Conservation (phyloP, 345 rosid species). For the Populus deltoides region DNA sequence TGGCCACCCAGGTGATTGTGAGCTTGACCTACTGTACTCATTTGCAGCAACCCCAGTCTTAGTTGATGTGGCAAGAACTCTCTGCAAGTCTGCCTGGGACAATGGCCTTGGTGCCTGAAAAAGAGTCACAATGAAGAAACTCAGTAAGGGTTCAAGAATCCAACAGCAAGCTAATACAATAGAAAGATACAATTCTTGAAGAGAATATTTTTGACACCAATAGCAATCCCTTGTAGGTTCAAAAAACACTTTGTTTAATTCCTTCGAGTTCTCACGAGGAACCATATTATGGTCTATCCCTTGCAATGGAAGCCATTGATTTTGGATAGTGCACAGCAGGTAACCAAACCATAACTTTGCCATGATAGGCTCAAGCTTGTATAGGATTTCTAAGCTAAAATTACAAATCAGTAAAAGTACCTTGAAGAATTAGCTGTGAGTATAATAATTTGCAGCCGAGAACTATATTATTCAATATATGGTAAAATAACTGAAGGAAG, state of each 20-base stretch:
- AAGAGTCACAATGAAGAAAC: neutral
- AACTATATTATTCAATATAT: neutral
- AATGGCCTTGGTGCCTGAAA: conserved; percentile 75
- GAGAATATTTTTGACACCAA: neutral
- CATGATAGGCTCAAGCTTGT: neutral
- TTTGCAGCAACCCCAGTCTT: conserved; percentile 78
- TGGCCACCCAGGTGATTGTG: conserved; percentile 54
- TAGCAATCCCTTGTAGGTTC: neutral
- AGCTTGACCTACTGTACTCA: conserved; percentile 55
- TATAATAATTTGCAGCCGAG: neutral
- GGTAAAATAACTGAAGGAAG: no score
- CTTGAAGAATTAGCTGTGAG: no score
- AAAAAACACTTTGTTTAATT: no score
- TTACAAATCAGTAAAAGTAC: neutral
- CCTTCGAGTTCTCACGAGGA: neutral
- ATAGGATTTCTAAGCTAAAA: neutral
- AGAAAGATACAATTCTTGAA: neutral
- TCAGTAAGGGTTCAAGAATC: neutral
- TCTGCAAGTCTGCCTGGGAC: conserved; percentile 64
- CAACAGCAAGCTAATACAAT: neutral
- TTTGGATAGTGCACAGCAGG: neutral
- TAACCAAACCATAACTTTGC: neutral
- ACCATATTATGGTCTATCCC: neutral
- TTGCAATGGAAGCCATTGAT: neutral
- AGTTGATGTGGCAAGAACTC: conserved; percentile 57